Conservation (phyloP, 208 protist species). For the Acanthamoeba castellanii region DNA sequence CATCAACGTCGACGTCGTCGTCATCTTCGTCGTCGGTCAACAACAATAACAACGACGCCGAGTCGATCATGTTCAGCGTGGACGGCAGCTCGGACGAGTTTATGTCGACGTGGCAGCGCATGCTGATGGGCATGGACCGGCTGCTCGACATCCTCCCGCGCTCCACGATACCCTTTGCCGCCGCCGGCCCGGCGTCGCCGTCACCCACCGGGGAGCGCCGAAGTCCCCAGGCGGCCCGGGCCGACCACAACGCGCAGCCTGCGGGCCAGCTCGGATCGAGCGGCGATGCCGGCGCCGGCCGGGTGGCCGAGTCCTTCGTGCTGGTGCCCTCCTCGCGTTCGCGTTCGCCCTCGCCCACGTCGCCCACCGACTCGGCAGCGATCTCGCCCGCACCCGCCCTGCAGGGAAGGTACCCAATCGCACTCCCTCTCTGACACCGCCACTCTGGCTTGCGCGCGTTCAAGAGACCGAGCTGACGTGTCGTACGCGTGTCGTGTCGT, state of each 20-base stretch:
- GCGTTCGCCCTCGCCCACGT: not conserved
- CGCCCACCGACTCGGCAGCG: not conserved
- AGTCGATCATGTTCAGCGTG: not conserved
- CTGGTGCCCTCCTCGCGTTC: conserved; percentile 15
- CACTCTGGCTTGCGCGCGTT: no score
- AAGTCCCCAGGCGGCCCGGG: no score
- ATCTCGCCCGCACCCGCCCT: not conserved
- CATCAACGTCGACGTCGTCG: not conserved
- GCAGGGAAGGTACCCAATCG: not conserved
- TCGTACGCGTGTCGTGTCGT: not conserved
- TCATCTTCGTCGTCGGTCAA: not conserved
- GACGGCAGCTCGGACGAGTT: not conserved
- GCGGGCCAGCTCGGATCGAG: not conserved
- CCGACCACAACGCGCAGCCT: no score
- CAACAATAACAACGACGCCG: not conserved
- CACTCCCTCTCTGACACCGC: no score
- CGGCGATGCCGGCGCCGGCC: not conserved
- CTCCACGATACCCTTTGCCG: not conserved
- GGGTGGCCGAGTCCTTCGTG: conserved; percentile 4
- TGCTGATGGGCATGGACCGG: not conserved
- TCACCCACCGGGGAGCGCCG: not conserved
- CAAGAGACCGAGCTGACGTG: no score
- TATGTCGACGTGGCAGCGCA: conserved; percentile 22
- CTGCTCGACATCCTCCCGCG: conserved; percentile 13
- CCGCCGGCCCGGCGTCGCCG: not conserved